Conservation (phyloP, 2,329 filamentous ascomycete species). For the Colletotrichum endophyticum region DNA sequence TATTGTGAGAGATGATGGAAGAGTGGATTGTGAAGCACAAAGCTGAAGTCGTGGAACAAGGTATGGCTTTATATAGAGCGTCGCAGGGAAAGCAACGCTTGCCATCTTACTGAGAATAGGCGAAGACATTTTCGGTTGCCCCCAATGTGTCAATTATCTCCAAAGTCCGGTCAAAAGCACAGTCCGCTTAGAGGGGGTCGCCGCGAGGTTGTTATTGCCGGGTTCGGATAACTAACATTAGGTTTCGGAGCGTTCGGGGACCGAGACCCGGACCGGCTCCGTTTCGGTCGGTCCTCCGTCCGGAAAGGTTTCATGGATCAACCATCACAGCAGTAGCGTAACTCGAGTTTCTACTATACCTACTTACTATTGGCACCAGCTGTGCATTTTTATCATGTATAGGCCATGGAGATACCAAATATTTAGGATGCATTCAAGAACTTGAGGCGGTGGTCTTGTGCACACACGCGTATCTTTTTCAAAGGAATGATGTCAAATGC, state of each 20-base stretch:
- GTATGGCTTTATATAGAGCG: background rate
- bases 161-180: background rate
- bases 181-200: fast-evolving
- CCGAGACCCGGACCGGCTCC: background rate
- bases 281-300: background rate
- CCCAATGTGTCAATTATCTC: background rate
- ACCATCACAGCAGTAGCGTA: background rate
- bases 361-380: fast-evolving
- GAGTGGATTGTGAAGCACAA: background rate
- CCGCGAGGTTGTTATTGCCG: fast-evolving
- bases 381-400: fast-evolving
- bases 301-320: background rate
- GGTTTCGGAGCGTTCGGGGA: background rate
- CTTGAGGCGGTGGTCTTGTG: background rate
- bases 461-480: background rate
- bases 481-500: background rate
- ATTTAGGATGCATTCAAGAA: background rate
- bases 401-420: background rate
- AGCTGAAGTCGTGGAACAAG: background rate
- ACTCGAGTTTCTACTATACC: fast-evolving
- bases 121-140: background rate
- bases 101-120: background rate
- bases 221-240: background rate
- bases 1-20: background rate
- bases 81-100: fast-evolving